Conservation (phyloP, 805 yeast species). For the Peterozyma xylosa region DNA sequence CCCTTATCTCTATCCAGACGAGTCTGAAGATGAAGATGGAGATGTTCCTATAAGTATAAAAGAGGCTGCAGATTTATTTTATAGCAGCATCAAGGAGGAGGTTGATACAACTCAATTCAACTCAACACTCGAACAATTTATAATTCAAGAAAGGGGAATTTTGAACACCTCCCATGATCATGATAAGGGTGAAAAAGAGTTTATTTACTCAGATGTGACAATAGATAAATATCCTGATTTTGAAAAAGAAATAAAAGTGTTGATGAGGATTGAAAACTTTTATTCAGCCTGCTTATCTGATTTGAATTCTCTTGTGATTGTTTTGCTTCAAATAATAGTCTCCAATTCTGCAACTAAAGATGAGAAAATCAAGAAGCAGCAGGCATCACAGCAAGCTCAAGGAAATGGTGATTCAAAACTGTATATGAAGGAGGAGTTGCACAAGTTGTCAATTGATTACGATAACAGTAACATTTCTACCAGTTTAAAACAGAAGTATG, state of each 20-base stretch:
- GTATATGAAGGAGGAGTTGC: constrained; percentile 15
- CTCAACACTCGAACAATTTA: constrained; percentile 62
- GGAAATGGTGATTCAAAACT: constrained; percentile 15
- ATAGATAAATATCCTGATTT: constrained; percentile 26
- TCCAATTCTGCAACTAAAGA: constrained; percentile 29
- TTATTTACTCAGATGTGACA: constrained; percentile 19
- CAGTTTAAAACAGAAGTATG: constrained; percentile 35
- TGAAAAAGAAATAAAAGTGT: constrained; percentile 27
- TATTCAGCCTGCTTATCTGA: constrained; percentile 46
- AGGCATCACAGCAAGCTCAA: constrained; percentile 10
- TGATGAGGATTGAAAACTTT: constrained; percentile 52
- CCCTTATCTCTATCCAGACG: constrained; percentile 23
- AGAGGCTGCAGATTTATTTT: constrained; percentile 71
- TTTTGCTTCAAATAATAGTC: constrained; percentile 56
- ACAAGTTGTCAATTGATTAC: constrained; percentile 10
- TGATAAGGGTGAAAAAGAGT: constrained; percentile 4
- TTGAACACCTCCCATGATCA: constrained; percentile 16
- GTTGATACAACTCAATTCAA: constrained; percentile 66
- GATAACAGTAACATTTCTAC: not conserved
- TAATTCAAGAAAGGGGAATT: constrained; percentile 63
- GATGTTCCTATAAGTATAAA: constrained; percentile 64
- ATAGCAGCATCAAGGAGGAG: constrained; percentile 54
- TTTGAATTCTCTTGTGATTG: constrained; percentile 57
- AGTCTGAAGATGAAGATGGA: constrained; percentile 22
- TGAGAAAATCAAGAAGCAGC: constrained; percentile 5